Conservation (phyloP, 208 protist genomes). For the Leishmania amazonensis region DNA sequence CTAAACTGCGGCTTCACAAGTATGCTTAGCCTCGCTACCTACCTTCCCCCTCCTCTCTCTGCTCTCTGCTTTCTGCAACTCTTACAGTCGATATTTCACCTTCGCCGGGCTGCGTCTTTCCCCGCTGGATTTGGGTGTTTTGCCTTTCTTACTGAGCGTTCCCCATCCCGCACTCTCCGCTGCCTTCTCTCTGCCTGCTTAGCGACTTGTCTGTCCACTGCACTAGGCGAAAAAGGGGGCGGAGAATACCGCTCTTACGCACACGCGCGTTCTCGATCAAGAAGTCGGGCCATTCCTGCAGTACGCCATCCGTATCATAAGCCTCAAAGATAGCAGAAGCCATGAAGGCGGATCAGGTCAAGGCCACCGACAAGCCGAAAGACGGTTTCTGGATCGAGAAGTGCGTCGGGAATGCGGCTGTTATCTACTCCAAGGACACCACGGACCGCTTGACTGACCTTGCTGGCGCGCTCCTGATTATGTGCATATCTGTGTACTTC, state of each 20-base stretch:
- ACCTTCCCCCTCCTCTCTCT: neutral
- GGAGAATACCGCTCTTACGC: neutral
- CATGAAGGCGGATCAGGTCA: neutral
- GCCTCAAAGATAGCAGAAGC: neutral
- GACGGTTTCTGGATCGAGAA: constrained; percentile 33
- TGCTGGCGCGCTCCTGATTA: constrained; percentile 67
- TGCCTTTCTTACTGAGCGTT: neutral
- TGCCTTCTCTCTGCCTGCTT: neutral
- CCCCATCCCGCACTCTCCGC: neutral
- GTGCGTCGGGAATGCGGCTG: constrained; percentile 57
- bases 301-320: neutral
- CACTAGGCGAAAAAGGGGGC: neutral
- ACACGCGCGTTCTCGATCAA: neutral
- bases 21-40: neutral
- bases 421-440: constrained; percentile 62
- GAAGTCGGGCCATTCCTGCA: neutral
- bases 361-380: neutral
- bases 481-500: constrained; percentile 81
- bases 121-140: neutral
- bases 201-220: neutral
- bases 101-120: neutral
- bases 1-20: neutral
- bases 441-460: constrained; percentile 72
- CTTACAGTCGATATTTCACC: neutral
- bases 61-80: neutral